A percentile compares a stretch with the other conserved stretches of the same genome.
phyloP scores from a whole-genome alignment of 371 early-diverging fungal genomes.

The Phascolomyces articulosus region DNA sequence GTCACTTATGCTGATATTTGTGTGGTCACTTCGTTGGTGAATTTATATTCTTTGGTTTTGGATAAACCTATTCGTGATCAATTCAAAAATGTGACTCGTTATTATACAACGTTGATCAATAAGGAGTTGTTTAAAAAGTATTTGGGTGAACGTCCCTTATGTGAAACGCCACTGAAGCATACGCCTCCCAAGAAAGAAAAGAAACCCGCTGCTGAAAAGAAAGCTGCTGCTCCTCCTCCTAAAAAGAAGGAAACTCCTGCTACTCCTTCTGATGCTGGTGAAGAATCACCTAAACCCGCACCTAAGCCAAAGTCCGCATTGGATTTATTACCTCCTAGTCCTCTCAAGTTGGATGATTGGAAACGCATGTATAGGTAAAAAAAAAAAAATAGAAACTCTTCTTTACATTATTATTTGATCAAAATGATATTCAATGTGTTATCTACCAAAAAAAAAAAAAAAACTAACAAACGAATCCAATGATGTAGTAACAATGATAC shows the following conservation, averaged over 20 bases:
- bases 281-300: slow-evolving; percentile 55
- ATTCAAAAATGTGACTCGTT: slow-evolving; percentile 84
- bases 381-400: not conserved
- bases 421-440: too few species aligned
- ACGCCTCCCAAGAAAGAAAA: slow-evolving; percentile 64
- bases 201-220: slow-evolving; percentile 40
- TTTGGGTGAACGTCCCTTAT: slow-evolving; percentile 67
- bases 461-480: too few species aligned
- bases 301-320: slow-evolving; percentile 92
- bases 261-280: slow-evolving; percentile 42
- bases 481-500: slow-evolving; percentile 87
- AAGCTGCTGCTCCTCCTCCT: slow-evolving; percentile 14
- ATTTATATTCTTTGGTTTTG: slow-evolving; percentile 62
- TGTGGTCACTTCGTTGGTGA: slow-evolving; percentile 62
- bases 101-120: slow-evolving; percentile 83
- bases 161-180: slow-evolving; percentile 58
- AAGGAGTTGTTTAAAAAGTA: slow-evolving; percentile 83
- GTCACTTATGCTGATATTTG: slow-evolving; percentile 90
- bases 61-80: slow-evolving; percentile 74
- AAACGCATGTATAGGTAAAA: slow-evolving; percentile 84
- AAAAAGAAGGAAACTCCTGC: slow-evolving; percentile 46
- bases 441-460: too few species aligned
- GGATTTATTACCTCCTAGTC: slow-evolving; percentile 85
- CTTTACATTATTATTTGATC: too few species aligned
- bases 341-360: slow-evolving; percentile 89